Percentiles rank a stretch among this genome's conserved stretches.
These are phyloP conservation scores for Allium cepa DNA, from an alignment of 106 monocot genomes.

Conservation along the genomic window DNA sequence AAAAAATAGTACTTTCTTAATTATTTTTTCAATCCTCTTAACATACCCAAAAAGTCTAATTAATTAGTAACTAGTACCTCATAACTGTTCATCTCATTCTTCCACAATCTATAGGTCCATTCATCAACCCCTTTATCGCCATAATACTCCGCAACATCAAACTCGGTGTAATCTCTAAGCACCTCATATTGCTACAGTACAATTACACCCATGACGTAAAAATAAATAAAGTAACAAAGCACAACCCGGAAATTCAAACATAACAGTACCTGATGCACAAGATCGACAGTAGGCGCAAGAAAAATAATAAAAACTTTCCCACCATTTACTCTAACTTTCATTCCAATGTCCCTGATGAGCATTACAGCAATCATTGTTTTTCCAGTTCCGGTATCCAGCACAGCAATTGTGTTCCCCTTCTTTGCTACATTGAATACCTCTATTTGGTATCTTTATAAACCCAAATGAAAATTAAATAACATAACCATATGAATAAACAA, in stretches of 20 bases:
- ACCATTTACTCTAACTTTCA: slow-evolving; percentile 13
- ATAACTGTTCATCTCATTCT: slow-evolving; percentile 36
- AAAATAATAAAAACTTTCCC: slow-evolving; percentile 47
- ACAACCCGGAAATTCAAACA: not conserved
- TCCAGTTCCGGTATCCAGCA: slow-evolving; percentile 68
- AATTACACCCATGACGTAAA: not conserved
- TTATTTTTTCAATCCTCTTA: no score
- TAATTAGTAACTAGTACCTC: slow-evolving; percentile 24
- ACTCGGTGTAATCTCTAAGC: slow-evolving; percentile 47
- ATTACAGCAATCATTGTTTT: slow-evolving; percentile 87
- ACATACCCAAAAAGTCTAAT: no score
- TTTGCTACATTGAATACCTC: slow-evolving; percentile 41
- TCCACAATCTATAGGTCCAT: slow-evolving; percentile 61
- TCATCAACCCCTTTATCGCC: slow-evolving; percentile 63
- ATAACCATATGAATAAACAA: not conserved
- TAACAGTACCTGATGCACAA: slow-evolving; percentile 61
- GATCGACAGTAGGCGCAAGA: slow-evolving; percentile 81
- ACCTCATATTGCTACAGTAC: slow-evolving; percentile 59
- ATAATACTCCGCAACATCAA: slow-evolving; percentile 44
- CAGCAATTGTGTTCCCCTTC: slow-evolving; percentile 68
- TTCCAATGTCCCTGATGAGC: slow-evolving; percentile 36
- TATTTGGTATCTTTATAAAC: slow-evolving; percentile 36
- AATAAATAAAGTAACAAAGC: not conserved
- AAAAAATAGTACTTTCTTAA: no score
- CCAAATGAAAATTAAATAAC: not conserved